Conservation (phyloP, 352 stramenopile genomes). For the Blastocystis sp. region DNA sequence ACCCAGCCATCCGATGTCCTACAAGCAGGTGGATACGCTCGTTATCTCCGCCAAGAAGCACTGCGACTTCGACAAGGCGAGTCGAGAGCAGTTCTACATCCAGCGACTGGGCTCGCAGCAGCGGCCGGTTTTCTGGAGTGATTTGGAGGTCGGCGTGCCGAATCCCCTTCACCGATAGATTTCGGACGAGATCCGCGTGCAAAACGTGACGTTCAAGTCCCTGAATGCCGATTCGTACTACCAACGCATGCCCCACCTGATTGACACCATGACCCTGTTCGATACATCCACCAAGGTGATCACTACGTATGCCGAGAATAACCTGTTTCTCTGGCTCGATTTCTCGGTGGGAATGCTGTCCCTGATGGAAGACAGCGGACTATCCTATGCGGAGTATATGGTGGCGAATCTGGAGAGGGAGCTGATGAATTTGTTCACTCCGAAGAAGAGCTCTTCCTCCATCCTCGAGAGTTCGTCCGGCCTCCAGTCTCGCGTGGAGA, state of each 20-base stretch:
- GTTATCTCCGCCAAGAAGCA: slow-evolving; percentile 15
- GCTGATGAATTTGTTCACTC: slow-evolving; percentile 15
- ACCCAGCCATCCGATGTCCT: not conserved
- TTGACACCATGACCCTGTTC: slow-evolving; percentile 3
- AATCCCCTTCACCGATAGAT: slow-evolving; percentile 18
- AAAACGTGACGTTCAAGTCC: slow-evolving; percentile 26
- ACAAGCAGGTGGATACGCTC: slow-evolving; percentile 42
- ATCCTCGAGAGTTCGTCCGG: not conserved
- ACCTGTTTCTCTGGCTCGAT: slow-evolving; percentile 39
- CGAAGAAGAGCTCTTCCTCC: not conserved
- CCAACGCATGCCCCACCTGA: not conserved
- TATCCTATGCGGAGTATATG: slow-evolving; percentile 33
- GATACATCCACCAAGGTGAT: slow-evolving; percentile 43
- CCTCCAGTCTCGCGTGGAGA: slow-evolving; percentile 6
- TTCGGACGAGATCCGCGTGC: not conserved
- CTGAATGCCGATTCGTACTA: slow-evolving; percentile 40
- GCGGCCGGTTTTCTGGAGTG: not conserved
- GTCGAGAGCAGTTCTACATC: slow-evolving; percentile 14
- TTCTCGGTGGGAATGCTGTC: slow-evolving; percentile 31
- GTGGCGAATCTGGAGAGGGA: slow-evolving; percentile 17
- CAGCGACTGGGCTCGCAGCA: slow-evolving; percentile 28
- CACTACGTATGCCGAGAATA: slow-evolving; percentile 40
- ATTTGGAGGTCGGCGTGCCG: not conserved
- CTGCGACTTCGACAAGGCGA: slow-evolving; percentile 1
- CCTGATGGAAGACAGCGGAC: slow-evolving; percentile 6